Conservation (phyloP, 2,329 filamentous ascomycete genomes). For the Fusarium humuli region DNA sequence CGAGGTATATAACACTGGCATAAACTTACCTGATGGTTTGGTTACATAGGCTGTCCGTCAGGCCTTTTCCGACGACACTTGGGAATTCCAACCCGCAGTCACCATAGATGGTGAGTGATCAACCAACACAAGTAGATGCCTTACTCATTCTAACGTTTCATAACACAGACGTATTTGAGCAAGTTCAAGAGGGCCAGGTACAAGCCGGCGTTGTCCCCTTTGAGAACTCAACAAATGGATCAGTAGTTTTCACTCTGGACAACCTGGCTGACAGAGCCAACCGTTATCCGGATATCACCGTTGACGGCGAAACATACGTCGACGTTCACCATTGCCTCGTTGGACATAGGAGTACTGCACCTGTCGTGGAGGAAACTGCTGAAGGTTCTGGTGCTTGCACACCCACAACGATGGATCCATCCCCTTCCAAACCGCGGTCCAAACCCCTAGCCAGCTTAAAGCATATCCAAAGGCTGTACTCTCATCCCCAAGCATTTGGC, state of each 20-base stretch:
- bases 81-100: conserved; percentile 61
- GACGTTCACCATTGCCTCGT: conserved; percentile 90
- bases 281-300: conserved; percentile 74
- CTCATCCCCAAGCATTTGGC: conserved; percentile 94
- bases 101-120: conserved; percentile 62
- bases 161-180: conserved; percentile 77
- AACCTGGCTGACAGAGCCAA: conserved; percentile 80
- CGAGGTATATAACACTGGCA: conserved; percentile 36
- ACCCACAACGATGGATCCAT: conserved; percentile 60
- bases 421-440: conserved; percentile 58
- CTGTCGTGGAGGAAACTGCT: conserved; percentile 45
- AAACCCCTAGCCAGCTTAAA: conserved; percentile 64
- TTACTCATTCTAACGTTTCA: conserved; percentile 17
- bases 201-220: conserved; percentile 88
- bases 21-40: conserved; percentile 23
- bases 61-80: conserved; percentile 61
- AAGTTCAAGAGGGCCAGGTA: conserved; percentile 74
- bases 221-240: conserved; percentile 95
- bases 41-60: conserved; percentile 57
- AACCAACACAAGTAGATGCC: neutral
- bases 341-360: conserved; percentile 58
- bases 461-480: conserved; percentile 82
- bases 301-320: conserved; percentile 87
- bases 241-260: conserved; percentile 90
- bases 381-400: conserved; percentile 60